Percentiles rank a stretch among this genome's conserved stretches.
Evolutionary conservation across 441 rosid genomes (phyloP).

Genomic region (Populus hybrid): DNA sequence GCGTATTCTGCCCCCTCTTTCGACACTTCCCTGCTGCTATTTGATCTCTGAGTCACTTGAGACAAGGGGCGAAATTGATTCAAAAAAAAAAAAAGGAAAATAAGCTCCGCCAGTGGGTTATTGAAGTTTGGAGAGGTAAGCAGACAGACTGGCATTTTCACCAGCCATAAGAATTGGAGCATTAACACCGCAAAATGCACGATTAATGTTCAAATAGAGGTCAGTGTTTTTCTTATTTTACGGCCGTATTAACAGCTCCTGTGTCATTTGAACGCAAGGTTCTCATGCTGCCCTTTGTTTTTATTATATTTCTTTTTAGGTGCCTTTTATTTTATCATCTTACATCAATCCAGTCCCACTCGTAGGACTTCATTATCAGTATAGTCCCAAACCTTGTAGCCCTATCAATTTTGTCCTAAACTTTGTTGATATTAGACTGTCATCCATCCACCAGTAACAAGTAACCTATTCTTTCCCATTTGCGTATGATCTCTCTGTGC

Average conservation of each 20-base stretch:
- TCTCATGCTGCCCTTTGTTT: too few relatives aligned
- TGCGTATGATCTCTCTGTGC: too few relatives aligned
- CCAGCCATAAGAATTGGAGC: not conserved
- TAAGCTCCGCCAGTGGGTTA: not conserved
- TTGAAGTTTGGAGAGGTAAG: not conserved
- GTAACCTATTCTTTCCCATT: too few relatives aligned
- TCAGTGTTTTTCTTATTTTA: not conserved
- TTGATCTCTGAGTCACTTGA: slow-evolving; percentile 15
- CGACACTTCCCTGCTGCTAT: not conserved
- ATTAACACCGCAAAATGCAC: not conserved
- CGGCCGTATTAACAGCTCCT: not conserved
- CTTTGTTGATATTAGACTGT: too few relatives aligned
- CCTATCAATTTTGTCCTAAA: not conserved
- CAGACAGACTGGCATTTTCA: not conserved
- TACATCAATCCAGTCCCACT: not conserved
- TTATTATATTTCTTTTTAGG: too few relatives aligned
- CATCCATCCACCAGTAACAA: not conserved
- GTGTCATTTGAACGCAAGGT: not conserved
- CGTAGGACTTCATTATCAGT: not conserved
- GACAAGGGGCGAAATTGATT: not conserved
- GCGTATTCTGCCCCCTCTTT: slow-evolving; percentile 24
- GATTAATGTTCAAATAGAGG: not conserved
- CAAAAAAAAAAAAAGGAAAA: not conserved
- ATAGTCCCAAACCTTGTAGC: not conserved
- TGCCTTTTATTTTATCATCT: not conserved